A percentile compares a stretch with the other conserved stretches of the same genome.
These are phyloP conservation scores for Boletellus dicymbophilus DNA, from an alignment of 1,284 basidiomycete genomes.

Conservation along the genomic window DNA sequence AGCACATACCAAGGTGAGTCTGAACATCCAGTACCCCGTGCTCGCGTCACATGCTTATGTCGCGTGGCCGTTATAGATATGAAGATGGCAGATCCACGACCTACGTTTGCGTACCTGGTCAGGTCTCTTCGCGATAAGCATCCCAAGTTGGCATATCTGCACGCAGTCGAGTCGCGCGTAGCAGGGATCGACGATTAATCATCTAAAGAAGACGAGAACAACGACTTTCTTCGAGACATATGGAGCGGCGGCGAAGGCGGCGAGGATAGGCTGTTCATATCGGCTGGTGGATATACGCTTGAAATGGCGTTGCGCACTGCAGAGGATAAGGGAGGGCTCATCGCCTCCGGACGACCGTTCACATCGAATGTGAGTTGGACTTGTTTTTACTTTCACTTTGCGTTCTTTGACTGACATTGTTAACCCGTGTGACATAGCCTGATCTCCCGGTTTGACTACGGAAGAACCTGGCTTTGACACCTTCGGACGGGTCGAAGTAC, in stretches of 20 bases:
- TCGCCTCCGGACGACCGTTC: not conserved
- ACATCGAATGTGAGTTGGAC: not conserved
- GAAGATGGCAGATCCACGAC: slow-evolving; percentile 37
- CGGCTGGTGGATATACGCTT: not conserved
- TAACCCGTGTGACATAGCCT: no score
- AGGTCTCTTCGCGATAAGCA: slow-evolving; percentile 33
- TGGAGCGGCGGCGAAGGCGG: not conserved
- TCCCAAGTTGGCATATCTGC: slow-evolving; percentile 54
- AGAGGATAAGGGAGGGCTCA: not conserved
- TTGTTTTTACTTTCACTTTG: not conserved
- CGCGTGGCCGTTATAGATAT: slow-evolving; percentile 21
- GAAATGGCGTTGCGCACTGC: not conserved
- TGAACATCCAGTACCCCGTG: not conserved
- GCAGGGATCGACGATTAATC: not conserved
- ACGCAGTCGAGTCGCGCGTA: slow-evolving; percentile 49
- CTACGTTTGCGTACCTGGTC: slow-evolving; percentile 42
- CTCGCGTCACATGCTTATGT: not conserved
- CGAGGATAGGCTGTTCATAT: not conserved
- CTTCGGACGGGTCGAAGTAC: not conserved
- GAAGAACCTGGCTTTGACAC: no score
- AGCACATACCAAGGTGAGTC: slow-evolving; percentile 35
- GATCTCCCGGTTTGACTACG: no score
- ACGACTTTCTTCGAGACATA: not conserved
- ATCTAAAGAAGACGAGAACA: not conserved
- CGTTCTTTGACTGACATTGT: no score